A percentile compares a stretch with the other conserved stretches of the same genome.
Evolutionary conservation across 352 stramenopile species (phyloP).

Genomic region (Globisporangium ultimum): DNA sequence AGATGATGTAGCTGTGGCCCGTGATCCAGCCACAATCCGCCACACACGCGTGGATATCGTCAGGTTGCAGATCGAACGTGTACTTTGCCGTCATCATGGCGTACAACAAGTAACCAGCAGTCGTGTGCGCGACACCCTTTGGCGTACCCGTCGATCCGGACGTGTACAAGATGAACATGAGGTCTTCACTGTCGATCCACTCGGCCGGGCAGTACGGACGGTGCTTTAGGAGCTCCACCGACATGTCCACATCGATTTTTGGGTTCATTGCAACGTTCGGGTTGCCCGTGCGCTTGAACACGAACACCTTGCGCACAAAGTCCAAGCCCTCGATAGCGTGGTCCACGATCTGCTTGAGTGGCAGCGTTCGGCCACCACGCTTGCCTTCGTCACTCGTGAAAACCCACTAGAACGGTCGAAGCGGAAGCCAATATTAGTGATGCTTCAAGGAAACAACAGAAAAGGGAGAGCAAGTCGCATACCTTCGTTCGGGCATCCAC

Average conservation of each 20-base stretch:
- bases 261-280: slow-evolving; percentile 71
- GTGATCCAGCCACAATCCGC: slow-evolving; percentile 97
- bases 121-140: slow-evolving; percentile 96
- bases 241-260: slow-evolving; percentile 92
- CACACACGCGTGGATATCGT: slow-evolving; percentile 94
- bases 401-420: slow-evolving; percentile 60
- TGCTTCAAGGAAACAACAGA: not conserved
- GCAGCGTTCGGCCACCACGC: slow-evolving; percentile 90
- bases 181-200: slow-evolving; percentile 95
- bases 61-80: slow-evolving; percentile 92
- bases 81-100: slow-evolving; percentile 92
- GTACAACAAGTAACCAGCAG: slow-evolving; percentile 94
- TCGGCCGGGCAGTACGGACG: slow-evolving; percentile 94
- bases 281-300: slow-evolving; percentile 90
- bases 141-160: slow-evolving; percentile 94
- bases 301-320: slow-evolving; percentile 93
- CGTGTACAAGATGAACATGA: slow-evolving; percentile 98
- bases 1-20: slow-evolving; percentile 96
- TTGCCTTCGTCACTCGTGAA: slow-evolving; percentile 94
- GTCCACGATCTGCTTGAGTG: slow-evolving; percentile 96
- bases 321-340: slow-evolving; percentile 84
- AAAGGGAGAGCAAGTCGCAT: not conserved
- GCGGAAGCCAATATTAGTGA: not conserved
- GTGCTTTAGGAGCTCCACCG: slow-evolving; percentile 83
- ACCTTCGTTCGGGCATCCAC: slow-evolving; percentile 71